phyloP scores from a whole-genome alignment of 805 yeast species.

The Ogataea chonburiensis region DNA sequence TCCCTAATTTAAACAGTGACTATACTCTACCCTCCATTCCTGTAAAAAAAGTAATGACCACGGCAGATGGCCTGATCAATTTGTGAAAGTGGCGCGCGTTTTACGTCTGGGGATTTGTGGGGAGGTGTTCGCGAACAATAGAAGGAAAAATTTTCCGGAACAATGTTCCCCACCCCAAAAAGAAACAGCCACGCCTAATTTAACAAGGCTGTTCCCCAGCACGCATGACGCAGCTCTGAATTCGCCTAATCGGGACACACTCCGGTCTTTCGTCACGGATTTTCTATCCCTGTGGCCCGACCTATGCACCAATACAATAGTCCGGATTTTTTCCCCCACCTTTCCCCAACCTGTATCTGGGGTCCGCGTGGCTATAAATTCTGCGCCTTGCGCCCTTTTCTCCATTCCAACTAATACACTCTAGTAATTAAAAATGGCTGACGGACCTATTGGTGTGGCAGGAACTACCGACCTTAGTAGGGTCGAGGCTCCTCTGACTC shows the following conservation, averaged over 20 bases:
- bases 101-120: constrained; percentile 8
- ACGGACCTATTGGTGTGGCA: constrained; percentile 9
- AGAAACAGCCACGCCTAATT: background rate
- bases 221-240: too few relatives aligned
- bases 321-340: constrained; percentile 13
- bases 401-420: background rate
- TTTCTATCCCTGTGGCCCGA: too few relatives aligned
- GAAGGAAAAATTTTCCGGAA: constrained; percentile 3
- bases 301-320: constrained; percentile 8
- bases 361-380: constrained; percentile 3
- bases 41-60: background rate
- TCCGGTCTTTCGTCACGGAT: too few relatives aligned
- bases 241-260: too few relatives aligned
- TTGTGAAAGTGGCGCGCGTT: background rate
- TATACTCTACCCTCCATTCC: background rate
- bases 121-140: constrained; percentile 1
- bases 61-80: background rate
- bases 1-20: background rate
- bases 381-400: background rate
- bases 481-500: constrained; percentile 38
- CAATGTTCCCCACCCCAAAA: background rate
- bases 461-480: constrained; percentile 25
- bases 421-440: constrained; percentile 1
- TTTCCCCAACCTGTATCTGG: background rate
- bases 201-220: too few relatives aligned